phyloP scores from a whole-genome alignment of 2,329 filamentous ascomycete genomes.

The Lachnellula hyalina region DNA sequence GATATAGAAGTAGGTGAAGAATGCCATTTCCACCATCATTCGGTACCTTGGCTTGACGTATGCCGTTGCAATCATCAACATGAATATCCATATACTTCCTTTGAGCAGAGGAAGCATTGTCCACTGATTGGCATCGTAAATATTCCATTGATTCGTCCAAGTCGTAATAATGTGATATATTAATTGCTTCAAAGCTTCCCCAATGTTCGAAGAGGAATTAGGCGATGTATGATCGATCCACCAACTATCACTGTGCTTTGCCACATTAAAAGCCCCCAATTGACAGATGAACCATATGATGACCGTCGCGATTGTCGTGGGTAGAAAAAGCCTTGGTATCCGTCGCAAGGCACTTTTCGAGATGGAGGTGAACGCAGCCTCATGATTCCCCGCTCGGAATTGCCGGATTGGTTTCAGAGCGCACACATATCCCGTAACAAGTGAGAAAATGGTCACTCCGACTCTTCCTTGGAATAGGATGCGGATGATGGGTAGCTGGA shows the following conservation, averaged over 20 bases:
- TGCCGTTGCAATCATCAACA: conserved; percentile 46
- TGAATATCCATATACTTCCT: conserved; percentile 50
- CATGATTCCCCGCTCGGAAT: conserved; percentile 47
- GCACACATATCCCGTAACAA: conserved; percentile 61
- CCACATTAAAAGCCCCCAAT: conserved; percentile 51
- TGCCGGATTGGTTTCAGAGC: conserved; percentile 55
- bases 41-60: conserved; percentile 45
- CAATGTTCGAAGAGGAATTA: conserved; percentile 35
- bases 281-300: conserved; percentile 52
- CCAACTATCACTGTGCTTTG: conserved; percentile 51
- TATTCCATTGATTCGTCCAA: conserved; percentile 46
- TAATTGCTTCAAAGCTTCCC: conserved; percentile 40
- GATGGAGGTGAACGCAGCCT: conserved; percentile 48
- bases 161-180: conserved; percentile 43
- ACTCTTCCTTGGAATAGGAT: conserved; percentile 56
- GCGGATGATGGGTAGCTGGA: conserved; percentile 55
- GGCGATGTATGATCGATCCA: conserved; percentile 51
- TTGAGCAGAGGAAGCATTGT: conserved; percentile 50
- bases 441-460: conserved; percentile 61
- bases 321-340: conserved; percentile 52
- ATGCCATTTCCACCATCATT: conserved; percentile 40
- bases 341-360: conserved; percentile 54
- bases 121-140: conserved; percentile 55
- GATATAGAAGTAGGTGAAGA: conserved; percentile 45
- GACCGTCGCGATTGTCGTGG: conserved; percentile 48